Conservation (phyloP, 805 yeast genomes). For the Pichia heedii region DNA sequence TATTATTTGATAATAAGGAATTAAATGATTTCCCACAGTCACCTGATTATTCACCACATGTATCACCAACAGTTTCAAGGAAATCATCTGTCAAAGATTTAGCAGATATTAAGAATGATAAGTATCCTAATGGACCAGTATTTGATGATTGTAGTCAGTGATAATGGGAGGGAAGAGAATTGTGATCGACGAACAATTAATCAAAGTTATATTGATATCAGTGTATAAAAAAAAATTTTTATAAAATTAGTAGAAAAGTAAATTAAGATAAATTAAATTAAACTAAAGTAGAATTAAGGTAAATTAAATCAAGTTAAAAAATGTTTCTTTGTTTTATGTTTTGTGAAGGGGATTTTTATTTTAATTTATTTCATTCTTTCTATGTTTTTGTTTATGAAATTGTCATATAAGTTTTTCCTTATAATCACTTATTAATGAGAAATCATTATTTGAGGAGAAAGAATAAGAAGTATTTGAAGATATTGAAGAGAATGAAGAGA, state of each 20-base stretch:
- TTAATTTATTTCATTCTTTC: too few relatives aligned
- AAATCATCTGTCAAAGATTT: neutral
- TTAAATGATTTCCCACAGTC: neutral
- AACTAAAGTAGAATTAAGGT: too few relatives aligned
- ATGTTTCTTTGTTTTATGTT: too few relatives aligned
- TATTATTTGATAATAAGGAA: neutral
- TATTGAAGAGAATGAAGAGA: constrained; percentile 25
- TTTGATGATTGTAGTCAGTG: neutral
- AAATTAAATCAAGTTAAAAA: too few relatives aligned
- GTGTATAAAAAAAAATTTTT: neutral
- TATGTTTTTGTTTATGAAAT: neutral
- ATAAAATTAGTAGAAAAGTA: neutral
- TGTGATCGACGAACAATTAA: too few relatives aligned
- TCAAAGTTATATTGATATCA: neutral
- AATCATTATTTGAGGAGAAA: neutral
- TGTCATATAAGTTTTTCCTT: neutral
- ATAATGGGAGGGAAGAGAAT: neutral
- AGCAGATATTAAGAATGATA: neutral
- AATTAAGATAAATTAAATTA: neutral
- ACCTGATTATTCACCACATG: constrained; percentile 1
- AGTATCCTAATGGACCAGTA: neutral
- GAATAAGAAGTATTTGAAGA: constrained; percentile 23
- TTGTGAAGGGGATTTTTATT: too few relatives aligned
- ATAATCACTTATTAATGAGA: neutral
- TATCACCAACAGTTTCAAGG: constrained; percentile 2